Percentiles rank a stretch among this genome's conserved stretches.
Conservation (phyloP, 352 stramenopile species). For the Globisporangium ultimum region DNA sequence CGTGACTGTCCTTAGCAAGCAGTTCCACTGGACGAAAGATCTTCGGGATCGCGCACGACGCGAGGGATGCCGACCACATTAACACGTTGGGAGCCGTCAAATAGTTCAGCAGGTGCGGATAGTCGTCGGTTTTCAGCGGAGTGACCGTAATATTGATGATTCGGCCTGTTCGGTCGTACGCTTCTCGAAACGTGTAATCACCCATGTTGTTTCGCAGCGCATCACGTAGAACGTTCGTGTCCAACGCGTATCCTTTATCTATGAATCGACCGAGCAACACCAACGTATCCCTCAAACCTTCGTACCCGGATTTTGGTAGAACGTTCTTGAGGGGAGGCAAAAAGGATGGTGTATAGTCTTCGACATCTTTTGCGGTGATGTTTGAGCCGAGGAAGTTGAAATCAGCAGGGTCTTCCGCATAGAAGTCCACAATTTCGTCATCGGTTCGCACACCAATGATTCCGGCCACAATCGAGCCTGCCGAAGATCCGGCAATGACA, state of each 20-base stretch:
- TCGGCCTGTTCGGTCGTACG: slow-evolving; percentile 96
- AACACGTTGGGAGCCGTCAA: slow-evolving; percentile 97
- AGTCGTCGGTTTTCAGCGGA: slow-evolving; percentile 87
- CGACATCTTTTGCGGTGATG: slow-evolving; percentile 58
- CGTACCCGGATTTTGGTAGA: slow-evolving; percentile 41
- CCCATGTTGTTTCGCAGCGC: slow-evolving; percentile 90
- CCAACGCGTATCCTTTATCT: slow-evolving; percentile 69
- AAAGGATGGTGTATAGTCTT: slow-evolving; percentile 56
- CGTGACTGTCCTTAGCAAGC: slow-evolving; percentile 91
- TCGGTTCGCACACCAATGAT: slow-evolving; percentile 92
- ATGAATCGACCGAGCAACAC: slow-evolving; percentile 61
- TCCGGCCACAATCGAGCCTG: slow-evolving; percentile 92
- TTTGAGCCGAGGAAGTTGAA: slow-evolving; percentile 64
- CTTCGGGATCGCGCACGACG: slow-evolving; percentile 93
- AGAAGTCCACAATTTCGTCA: slow-evolving; percentile 83
- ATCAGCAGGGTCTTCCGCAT: slow-evolving; percentile 43
- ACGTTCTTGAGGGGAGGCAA: slow-evolving; percentile 36
- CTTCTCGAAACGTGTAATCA: slow-evolving; percentile 98
- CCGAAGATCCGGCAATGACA: slow-evolving; percentile 93
- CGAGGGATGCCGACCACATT: slow-evolving; percentile 96
- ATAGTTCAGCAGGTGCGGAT: slow-evolving; percentile 98
- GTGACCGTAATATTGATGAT: slow-evolving; percentile 99
- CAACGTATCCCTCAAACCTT: slow-evolving; percentile 42
- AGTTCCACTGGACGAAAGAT: slow-evolving; percentile 95
- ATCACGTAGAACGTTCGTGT: slow-evolving; percentile 60